phyloP scores from a whole-genome alignment of 2,329 filamentous ascomycete genomes.

The Colletotrichum sp. region DNA sequence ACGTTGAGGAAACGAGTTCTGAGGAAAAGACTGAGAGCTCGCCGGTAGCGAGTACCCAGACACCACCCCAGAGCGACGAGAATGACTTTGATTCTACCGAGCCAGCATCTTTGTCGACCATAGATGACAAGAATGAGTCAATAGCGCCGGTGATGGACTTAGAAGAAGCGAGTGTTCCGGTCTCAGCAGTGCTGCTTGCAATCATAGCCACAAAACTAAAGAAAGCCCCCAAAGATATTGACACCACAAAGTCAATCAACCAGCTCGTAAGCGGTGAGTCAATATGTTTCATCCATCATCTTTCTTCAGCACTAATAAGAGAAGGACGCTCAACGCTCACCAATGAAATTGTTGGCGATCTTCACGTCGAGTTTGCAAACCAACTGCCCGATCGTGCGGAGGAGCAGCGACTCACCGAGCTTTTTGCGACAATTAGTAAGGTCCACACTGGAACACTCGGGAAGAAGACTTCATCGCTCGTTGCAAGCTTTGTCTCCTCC shows the following conservation, averaged over 20 bases:
- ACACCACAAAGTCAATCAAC: conserved; percentile 95
- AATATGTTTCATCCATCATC: background rate
- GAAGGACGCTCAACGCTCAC: conserved; percentile 96
- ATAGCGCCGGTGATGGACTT: conserved; percentile 65
- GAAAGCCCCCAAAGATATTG: conserved; percentile 87
- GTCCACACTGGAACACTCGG: conserved; percentile 90
- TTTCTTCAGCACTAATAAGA: background rate
- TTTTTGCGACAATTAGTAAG: conserved; percentile 53
- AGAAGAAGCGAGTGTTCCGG: conserved; percentile 83
- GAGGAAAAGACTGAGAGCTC: background rate
- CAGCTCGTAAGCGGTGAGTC: conserved; percentile 91
- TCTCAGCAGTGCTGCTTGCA: conserved; percentile 85
- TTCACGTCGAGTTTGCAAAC: conserved; percentile 97
- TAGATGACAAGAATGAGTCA: background rate
- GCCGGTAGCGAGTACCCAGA: background rate
- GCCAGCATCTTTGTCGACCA: background rate
- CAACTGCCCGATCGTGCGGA: conserved; percentile 93
- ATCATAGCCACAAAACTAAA: conserved; percentile 98
- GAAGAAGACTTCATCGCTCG: conserved; percentile 90
- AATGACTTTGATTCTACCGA: background rate
- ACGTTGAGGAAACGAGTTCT: conserved; percentile 71
- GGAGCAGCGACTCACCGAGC: conserved; percentile 92
- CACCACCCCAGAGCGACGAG: background rate
- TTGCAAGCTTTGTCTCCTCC: conserved; percentile 92
- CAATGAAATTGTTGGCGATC: conserved; percentile 96